Evolutionary conservation across 805 yeast species (phyloP).

Genomic region (Jamesozyma jinghongensis): DNA sequence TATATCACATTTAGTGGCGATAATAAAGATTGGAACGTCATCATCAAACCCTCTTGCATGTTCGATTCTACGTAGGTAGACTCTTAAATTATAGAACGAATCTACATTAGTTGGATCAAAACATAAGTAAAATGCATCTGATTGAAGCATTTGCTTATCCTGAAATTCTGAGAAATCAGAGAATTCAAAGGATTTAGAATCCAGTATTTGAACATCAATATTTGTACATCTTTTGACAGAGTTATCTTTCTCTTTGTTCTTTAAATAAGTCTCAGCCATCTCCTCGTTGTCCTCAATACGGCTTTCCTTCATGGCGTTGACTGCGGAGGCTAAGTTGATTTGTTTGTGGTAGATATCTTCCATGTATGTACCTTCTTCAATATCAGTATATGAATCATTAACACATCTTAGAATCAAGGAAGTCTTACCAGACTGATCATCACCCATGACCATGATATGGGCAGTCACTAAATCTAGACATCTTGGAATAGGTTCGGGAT

Average conservation of each 20-base stretch:
- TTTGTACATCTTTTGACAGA: constrained; percentile 3
- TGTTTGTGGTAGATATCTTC: constrained; percentile 16
- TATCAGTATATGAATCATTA: constrained; percentile 7
- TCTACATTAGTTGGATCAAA: constrained; percentile 17
- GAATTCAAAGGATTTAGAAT: constrained; percentile 14
- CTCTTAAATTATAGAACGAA: constrained; percentile 15
- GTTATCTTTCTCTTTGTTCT: neutral
- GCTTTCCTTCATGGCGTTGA: neutral
- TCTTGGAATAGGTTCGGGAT: constrained; percentile 9
- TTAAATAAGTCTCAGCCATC: neutral
- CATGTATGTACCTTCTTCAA: constrained; percentile 2
- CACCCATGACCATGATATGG: constrained; percentile 23
- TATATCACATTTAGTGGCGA: constrained; percentile 18
- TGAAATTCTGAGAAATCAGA: constrained; percentile 19
- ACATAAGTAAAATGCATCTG: constrained; percentile 26
- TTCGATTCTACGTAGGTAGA: constrained; percentile 15
- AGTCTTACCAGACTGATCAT: constrained; percentile 19
- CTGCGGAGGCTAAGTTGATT: neutral
- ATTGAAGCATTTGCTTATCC: constrained; percentile 20
- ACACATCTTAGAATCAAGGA: constrained; percentile 19
- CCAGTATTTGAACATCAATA: constrained; percentile 19
- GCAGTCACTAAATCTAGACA: constrained; percentile 14
- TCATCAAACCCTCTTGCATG: constrained; percentile 12
- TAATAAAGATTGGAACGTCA: constrained; percentile 16
- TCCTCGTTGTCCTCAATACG: neutral